Percentiles rank a stretch among this genome's conserved stretches.
phyloP scores from a whole-genome alignment of 78 protist species.

The Dictyostelium intermedium region DNA sequence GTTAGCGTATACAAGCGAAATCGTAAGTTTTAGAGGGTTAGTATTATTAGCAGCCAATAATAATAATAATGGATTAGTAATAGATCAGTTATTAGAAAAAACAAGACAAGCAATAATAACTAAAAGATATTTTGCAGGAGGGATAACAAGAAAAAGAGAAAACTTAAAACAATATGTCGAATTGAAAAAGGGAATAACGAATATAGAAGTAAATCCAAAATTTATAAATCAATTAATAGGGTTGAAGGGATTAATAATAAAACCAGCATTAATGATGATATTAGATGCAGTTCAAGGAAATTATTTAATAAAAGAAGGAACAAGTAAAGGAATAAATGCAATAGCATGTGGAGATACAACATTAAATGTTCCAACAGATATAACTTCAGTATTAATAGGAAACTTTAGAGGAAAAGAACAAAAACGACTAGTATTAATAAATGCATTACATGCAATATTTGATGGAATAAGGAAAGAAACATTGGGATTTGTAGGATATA shows the following conservation, averaged over 20 bases:
- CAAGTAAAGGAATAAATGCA: neutral
- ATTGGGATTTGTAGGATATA: neutral
- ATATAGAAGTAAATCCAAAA: neutral
- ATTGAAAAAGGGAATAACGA: neutral
- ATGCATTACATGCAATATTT: slow-evolving; percentile 13
- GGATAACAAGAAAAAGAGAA: neutral
- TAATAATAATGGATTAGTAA: neutral
- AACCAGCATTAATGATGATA: neutral
- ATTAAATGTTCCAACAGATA: neutral
- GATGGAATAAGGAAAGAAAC: neutral
- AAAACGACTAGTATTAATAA: neutral
- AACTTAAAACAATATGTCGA: neutral
- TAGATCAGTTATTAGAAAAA: neutral
- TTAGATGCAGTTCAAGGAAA: neutral
- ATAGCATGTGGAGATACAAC: neutral
- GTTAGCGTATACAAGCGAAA: neutral
- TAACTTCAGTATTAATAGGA: neutral
- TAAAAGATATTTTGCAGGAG: neutral
- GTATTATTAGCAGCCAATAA: neutral
- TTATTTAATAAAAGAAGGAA: neutral
- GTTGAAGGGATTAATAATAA: neutral
- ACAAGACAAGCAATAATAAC: neutral
- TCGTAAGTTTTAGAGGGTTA: neutral
- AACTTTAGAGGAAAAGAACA: neutral
- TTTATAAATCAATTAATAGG: neutral